Evolutionary conservation across 495 filamentous ascomycete genomes (phyloP), one percentile per base, ranked within the genome.

Genomic region (Chaetomium cochliodes): DNA sequence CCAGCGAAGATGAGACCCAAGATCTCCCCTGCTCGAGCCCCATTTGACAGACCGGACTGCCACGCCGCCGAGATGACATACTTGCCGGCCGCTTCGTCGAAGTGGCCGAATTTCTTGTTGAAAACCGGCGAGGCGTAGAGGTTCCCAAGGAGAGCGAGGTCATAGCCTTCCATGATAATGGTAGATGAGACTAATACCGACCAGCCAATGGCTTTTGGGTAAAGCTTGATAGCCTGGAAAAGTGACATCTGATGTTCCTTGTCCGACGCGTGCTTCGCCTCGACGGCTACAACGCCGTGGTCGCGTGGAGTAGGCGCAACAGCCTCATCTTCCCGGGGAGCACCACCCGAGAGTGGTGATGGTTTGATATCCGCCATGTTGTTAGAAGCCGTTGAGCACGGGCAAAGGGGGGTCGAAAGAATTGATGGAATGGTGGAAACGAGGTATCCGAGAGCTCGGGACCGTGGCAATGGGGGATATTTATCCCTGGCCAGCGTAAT

Each of bases 141-240:
- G 59, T 69, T 76, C 15, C 70, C 62, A 0, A 77, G 33, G 1
- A 78, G 67, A 6, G 70, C 70, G 15, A 83, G 69, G 69, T 85
- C 82, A 73, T 84, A 86, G 11, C 83, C 83, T 69, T 86, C 83
- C 84, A 86, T 86, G 69, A 80, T 78, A 55, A 86, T 77, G 60
- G 78, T 78, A 1, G 80, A 78, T 4, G 78, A 81, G 47, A 86
- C 74, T 1, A 84, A 67, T 26, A 83, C 63, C 37, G 78, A 81
- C 81, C 81, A 86, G 22, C 63, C 77, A 50, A 82, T 77, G 23
- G 80, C 80, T 61, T 81, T 81, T 1, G 78, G 79, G 60, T 81
- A 81, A 28, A 77, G 69, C 62, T 70, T 73, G 58, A 81, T 66
- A 12, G 78, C 78, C 59, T 77, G 67, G 28, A 67, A 58, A 23